Base-by-base conservation (phyloP, 2,329 filamentous ascomycete species). In the Aspergillus sp. region DNA sequence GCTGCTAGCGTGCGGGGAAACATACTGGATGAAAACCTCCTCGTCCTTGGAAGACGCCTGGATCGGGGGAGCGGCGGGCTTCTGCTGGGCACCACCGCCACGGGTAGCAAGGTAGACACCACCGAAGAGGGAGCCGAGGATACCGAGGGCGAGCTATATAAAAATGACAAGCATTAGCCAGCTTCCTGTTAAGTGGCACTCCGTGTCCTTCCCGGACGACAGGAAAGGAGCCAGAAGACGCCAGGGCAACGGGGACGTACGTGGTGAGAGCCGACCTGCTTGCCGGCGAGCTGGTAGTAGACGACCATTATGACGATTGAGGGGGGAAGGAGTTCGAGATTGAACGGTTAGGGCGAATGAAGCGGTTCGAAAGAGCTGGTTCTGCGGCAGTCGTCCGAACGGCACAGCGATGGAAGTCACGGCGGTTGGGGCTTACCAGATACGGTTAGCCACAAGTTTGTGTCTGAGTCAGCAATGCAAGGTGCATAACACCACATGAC, bases 21-120 rank as follows among this genome's bases (percentile, higher is more conserved):
- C 82, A 62, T 83, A 88, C 86, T 87, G 83, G 70, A 88, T 85
- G 74, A 88, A 88, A 69, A 82, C 81, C 78, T 87, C 86, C 78
- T 88, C 86, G 66, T 87, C 85, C 76, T 86, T 86, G 78, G 83
- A 87, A 68, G 79, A 78, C 53, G 86, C 85, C 70, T 86, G 84
- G 76, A 87, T 85, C 43, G 85, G 82, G 55, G 86, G 86, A 59
- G 76, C 76, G 61, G 77, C 71, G 64, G 74, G 67, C 62, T 77
- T 75, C 61, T 77, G 72, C 65, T 77, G 74, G 64, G 76, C 74
- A 55, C 71, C 70, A 60, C 50, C 46, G 39, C 79, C 79, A 60
- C 78, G 72, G 64, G 77, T 75, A 49, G 77, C 75, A 62, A 80
- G 71, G 60, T 68, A 77, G 64, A 75, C 73, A 60, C 78, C 78